Conservation (phyloP, 192 early-diverging fungal genomes). For the Borealophlyctis nickersoniae region DNA sequence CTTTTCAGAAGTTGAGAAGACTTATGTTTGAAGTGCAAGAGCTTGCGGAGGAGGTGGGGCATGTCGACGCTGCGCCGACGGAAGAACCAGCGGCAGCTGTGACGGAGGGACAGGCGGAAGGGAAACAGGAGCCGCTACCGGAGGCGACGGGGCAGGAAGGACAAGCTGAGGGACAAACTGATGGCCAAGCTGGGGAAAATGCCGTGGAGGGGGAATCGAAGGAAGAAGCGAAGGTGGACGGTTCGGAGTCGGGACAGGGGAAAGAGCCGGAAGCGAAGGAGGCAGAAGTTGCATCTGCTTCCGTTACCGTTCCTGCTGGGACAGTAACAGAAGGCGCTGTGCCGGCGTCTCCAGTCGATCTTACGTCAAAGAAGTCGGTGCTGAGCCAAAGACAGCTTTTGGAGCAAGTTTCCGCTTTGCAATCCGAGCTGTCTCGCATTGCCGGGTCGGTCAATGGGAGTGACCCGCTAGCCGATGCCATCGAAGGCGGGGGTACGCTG, state of each 20-base stretch:
- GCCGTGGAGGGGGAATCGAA: too few relatives aligned
- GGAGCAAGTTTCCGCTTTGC: conserved; percentile 19
- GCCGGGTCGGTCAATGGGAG: background rate
- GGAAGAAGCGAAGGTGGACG: conserved; percentile 8
- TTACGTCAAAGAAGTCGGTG: background rate
- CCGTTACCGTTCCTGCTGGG: too few relatives aligned
- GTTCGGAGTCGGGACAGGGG: background rate
- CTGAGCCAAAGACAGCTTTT: conserved; percentile 20
- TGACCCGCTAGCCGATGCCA: background rate
- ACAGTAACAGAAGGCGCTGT: conserved; percentile 6
- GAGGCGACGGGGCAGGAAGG: conserved; percentile 18
- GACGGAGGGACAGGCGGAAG: conserved; percentile 19
- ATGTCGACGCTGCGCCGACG: too few relatives aligned
- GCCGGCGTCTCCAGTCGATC: conserved; percentile 2
- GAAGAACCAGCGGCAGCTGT: too few relatives aligned
- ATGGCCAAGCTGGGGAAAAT: too few relatives aligned
- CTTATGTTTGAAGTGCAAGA: conserved; percentile 83
- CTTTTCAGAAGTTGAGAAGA: conserved; percentile 69
- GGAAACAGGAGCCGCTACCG: too few relatives aligned
- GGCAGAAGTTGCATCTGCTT: too few relatives aligned
- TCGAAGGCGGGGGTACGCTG: conserved; percentile 8
- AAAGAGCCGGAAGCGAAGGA: background rate
- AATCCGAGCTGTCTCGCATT: conserved; percentile 22
- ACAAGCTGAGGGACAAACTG: conserved; percentile 13
- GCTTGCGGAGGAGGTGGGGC: conserved; percentile 59